Conservation (phyloP, 768 basidiomycete species). For the Calocera cornea region DNA sequence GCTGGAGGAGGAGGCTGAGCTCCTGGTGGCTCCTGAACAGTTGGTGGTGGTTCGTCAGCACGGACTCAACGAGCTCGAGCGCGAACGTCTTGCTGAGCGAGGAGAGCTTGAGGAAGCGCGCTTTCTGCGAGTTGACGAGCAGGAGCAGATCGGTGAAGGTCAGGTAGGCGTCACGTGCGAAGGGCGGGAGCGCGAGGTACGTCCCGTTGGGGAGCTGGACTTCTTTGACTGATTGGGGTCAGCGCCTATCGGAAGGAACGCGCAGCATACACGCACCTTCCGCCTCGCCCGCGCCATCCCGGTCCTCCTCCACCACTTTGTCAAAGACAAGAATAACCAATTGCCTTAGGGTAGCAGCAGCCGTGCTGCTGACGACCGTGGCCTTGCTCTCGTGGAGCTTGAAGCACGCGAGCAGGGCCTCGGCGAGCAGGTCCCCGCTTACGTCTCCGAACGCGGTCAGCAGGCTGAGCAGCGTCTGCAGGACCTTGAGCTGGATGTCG, state of each 20-base stretch:
- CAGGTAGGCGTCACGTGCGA: conserved; percentile 70
- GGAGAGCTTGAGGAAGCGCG: conserved; percentile 68
- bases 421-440: conserved; percentile 64
- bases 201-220: conserved; percentile 56
- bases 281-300: conserved; percentile 26
- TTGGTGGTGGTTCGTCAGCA: conserved; percentile 82
- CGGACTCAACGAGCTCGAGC: conserved; percentile 92
- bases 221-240: conserved; percentile 23
- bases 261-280: background rate
- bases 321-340: conserved; percentile 97
- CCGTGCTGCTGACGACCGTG: conserved; percentile 91
- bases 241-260: conserved; percentile 6
- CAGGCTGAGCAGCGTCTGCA: conserved; percentile 83
- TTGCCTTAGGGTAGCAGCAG: conserved; percentile 89
- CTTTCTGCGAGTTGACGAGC: conserved; percentile 67
- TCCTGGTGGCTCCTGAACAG: conserved; percentile 76
- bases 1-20: conserved; percentile 69
- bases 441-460: conserved; percentile 77
- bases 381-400: conserved; percentile 90
- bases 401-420: conserved; percentile 91
- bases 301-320: conserved; percentile 74
- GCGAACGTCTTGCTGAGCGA: conserved; percentile 86
- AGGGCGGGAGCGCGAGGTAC: conserved; percentile 49
- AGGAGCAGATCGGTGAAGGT: conserved; percentile 90
- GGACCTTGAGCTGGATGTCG: conserved; percentile 87